Conservation (phyloP, 2,329 filamentous ascomycete species). For the Penicillium sp. region DNA sequence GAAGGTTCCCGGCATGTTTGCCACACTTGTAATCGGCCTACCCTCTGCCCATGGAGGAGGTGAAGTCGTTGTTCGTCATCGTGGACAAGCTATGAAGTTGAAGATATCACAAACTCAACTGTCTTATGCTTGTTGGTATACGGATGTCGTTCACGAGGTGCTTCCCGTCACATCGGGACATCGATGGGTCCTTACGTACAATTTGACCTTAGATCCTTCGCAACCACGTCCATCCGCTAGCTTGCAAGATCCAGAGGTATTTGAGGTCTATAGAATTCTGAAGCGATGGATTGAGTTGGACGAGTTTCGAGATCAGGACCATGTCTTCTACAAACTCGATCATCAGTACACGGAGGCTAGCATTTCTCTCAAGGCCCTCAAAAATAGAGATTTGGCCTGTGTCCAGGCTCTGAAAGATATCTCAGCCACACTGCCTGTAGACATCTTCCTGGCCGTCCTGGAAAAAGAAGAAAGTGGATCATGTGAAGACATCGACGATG, state of each 20-base stretch:
- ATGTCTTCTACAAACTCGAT: background rate
- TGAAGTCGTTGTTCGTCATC: background rate
- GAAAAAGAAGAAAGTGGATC: background rate
- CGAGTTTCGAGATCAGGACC: too few relatives aligned
- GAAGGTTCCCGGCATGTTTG: background rate
- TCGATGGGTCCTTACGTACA: slow-evolving; percentile 50
- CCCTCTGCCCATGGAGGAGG: background rate
- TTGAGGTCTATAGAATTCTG: background rate
- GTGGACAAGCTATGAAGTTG: slow-evolving; percentile 25
- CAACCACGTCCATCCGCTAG: background rate
- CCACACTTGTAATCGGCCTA: background rate
- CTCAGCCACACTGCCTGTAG: background rate
- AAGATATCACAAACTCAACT: slow-evolving; percentile 14
- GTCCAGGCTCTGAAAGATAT: background rate
- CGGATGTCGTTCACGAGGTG: slow-evolving; percentile 49
- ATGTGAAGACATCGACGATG: background rate
- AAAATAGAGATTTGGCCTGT: background rate
- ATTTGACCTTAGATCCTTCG: slow-evolving; percentile 35
- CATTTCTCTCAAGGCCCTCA: background rate
- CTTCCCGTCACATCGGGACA: slow-evolving; percentile 43
- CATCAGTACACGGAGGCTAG: background rate
- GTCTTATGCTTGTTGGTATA: slow-evolving; percentile 37
- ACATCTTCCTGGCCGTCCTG: background rate
- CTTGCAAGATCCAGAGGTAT: background rate
- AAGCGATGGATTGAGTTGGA: background rate